phyloP scores from a whole-genome alignment of 2,329 filamentous ascomycete genomes.

The Sporothrix pallida region DNA sequence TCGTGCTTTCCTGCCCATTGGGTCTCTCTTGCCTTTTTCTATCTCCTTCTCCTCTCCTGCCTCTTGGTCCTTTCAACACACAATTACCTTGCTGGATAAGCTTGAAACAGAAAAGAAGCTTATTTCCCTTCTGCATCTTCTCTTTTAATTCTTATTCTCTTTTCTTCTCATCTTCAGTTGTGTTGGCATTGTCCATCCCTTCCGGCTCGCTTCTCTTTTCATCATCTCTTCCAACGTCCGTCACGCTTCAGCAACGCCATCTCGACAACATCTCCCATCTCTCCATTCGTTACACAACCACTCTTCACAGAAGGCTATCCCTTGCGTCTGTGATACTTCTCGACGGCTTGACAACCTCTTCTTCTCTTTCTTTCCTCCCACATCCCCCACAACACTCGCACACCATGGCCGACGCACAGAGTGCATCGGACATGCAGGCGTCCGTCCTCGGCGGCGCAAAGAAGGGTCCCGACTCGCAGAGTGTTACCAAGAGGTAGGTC shows the following conservation, averaged over 20 bases:
- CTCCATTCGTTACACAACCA: not conserved
- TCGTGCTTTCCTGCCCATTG: conserved; percentile 21
- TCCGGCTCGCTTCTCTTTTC: not conserved
- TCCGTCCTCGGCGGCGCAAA: conserved; percentile 66
- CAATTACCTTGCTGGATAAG: conserved; percentile 3
- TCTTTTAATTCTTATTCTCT: not conserved
- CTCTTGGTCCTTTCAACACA: not conserved
- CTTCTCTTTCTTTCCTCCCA: not conserved
- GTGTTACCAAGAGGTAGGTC: conserved; percentile 75
- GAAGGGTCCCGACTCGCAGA: conserved; percentile 69
- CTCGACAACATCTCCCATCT: not conserved
- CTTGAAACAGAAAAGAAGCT: conserved; percentile 30
- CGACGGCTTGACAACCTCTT: not conserved
- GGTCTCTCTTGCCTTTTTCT: conserved; percentile 6
- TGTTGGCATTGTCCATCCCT: not conserved
- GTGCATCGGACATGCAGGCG: conserved; percentile 65
- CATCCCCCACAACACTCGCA: not conserved
- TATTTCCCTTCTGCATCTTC: conserved; percentile 18
- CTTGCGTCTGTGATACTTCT: conserved; percentile 26
- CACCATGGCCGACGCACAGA: conserved; percentile 67
- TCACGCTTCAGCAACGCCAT: not conserved
- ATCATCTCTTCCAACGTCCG: not conserved
- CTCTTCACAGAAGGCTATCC: not conserved
- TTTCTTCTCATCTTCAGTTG: conserved; percentile 1
- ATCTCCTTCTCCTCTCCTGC: not conserved